Evolutionary conservation across 768 basidiomycete species (phyloP).

Genomic region (Infundibulicybe gibba): DNA sequence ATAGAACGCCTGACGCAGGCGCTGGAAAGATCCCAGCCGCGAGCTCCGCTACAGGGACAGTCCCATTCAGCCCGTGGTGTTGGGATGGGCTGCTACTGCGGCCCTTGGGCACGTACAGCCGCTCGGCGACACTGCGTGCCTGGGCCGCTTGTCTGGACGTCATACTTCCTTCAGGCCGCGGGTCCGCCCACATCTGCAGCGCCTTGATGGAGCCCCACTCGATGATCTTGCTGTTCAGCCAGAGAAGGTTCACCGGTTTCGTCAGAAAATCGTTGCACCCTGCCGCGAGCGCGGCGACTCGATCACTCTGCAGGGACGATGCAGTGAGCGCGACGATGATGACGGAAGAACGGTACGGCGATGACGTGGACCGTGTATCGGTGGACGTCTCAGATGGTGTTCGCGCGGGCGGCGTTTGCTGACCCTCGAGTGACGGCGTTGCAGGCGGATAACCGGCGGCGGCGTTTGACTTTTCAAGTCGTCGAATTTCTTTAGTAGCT

Average conservation of each 20-base stretch:
- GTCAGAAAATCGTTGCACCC: conserved; percentile 99
- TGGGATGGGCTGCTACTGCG: conserved; percentile 25
- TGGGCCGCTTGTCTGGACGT: conserved; percentile 35
- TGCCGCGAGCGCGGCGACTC: conserved; percentile 95
- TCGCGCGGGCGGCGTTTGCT: conserved; percentile 18
- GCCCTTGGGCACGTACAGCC: conserved; percentile 38
- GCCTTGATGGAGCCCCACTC: conserved; percentile 99
- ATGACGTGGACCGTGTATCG: conserved; percentile 44
- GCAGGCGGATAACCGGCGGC: conserved; percentile 65
- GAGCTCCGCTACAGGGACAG: neutral
- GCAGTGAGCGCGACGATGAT: conserved; percentile 99
- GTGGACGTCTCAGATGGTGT: conserved; percentile 55
- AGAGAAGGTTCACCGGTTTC: conserved; percentile 91
- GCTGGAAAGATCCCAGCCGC: neutral
- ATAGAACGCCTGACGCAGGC: conserved; percentile 2
- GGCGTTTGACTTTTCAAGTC: conserved; percentile 68
- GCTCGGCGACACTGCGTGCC: conserved; percentile 41
- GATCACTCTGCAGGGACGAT: conserved; percentile 90
- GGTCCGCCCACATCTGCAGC: conserved; percentile 88
- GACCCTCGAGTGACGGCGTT: conserved; percentile 57
- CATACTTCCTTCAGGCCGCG: conserved; percentile 53
- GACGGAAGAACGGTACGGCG: conserved; percentile 87
- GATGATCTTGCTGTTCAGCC: conserved; percentile 97
- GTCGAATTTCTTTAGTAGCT: conserved; percentile 93
- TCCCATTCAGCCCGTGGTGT: conserved; percentile 8